Percentiles rank a stretch among this genome's conserved stretches.
phyloP scores from a whole-genome alignment of 805 yeast species.

The Starmerella floricola region DNA sequence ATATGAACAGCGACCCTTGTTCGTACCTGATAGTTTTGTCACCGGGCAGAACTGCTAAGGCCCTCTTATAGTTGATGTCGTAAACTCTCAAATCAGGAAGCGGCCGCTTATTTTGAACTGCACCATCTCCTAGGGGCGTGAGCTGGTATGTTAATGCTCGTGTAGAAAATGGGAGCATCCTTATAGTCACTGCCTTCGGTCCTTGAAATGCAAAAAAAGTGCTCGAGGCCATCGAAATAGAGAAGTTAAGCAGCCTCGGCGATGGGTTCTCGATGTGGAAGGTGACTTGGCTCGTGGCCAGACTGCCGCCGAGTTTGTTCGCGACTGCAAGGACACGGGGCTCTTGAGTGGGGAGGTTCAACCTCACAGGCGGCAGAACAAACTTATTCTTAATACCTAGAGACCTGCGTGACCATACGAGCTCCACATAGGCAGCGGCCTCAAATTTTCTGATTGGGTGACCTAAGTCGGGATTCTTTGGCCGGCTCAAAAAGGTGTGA shows the following conservation, averaged over 20 bases:
- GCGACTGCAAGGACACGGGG: constrained; percentile 22
- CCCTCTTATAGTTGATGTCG: constrained; percentile 57
- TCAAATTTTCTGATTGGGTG: constrained; percentile 14
- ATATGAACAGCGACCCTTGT: constrained; percentile 18
- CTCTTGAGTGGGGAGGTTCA: constrained; percentile 22
- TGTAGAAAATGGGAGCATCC: constrained; percentile 53
- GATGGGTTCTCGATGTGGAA: constrained; percentile 68
- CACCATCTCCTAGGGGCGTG: constrained; percentile 23
- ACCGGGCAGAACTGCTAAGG: constrained; percentile 40
- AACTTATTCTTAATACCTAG: constrained; percentile 17
- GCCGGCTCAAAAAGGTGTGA: constrained; percentile 8
- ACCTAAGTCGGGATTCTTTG: not conserved
- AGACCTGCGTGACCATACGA: constrained; percentile 27
- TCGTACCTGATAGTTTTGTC: constrained; percentile 10
- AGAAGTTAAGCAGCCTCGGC: constrained; percentile 50
- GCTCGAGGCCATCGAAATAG: constrained; percentile 36
- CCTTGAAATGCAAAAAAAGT: constrained; percentile 33
- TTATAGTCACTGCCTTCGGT: constrained; percentile 27
- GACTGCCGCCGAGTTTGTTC: constrained; percentile 19
- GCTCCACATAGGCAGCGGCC: constrained; percentile 24
- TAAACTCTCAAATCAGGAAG: constrained; percentile 55
- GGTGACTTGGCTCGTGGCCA: constrained; percentile 28
- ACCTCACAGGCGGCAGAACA: constrained; percentile 18
- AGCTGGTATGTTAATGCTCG: constrained; percentile 27
- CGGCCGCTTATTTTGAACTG: constrained; percentile 22